Conservation (phyloP, 23 red algal genomes). For the Gracilaria gracilis region DNA sequence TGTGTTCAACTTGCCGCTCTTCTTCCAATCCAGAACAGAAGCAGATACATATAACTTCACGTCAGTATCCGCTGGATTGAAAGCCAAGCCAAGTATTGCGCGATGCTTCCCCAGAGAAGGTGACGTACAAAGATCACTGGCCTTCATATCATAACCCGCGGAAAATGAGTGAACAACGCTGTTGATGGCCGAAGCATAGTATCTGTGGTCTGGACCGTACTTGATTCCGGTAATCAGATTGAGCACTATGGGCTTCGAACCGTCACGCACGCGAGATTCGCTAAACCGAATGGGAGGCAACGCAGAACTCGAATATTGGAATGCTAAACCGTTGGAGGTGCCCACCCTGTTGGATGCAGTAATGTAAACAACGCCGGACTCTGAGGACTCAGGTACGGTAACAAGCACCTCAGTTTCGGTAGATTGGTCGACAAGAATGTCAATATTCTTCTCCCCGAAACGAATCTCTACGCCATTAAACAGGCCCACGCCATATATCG, state of each 20-base stretch:
- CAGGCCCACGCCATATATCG: conserved; percentile 55
- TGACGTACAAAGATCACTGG: conserved; percentile 48
- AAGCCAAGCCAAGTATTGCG: conserved; percentile 66
- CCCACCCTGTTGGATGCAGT: conserved; percentile 55
- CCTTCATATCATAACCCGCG: conserved; percentile 52
- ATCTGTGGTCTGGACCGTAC: conserved; percentile 72
- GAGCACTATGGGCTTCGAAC: background rate
- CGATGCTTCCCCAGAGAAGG: conserved; percentile 44
- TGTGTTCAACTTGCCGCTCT: conserved; percentile 20
- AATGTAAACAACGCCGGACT: background rate
- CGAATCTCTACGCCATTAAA: conserved; percentile 52
- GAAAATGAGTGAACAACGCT: conserved; percentile 68
- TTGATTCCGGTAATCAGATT: conserved; percentile 67
- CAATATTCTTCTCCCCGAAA: conserved; percentile 36
- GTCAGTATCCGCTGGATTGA: conserved; percentile 76
- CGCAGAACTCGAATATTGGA: conserved; percentile 32
- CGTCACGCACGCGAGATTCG: conserved; percentile 31
- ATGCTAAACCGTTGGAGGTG: conserved; percentile 47
- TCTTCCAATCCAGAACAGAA: conserved; percentile 75
- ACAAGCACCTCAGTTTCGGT: conserved; percentile 33
- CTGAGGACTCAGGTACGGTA: conserved; percentile 31
- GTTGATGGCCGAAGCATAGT: conserved; percentile 58
- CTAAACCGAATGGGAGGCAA: conserved; percentile 58
- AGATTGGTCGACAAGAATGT: conserved; percentile 17
- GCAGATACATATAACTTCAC: conserved; percentile 72